Conservation (phyloP, 768 basidiomycete species). For the Grammothele lineata region DNA sequence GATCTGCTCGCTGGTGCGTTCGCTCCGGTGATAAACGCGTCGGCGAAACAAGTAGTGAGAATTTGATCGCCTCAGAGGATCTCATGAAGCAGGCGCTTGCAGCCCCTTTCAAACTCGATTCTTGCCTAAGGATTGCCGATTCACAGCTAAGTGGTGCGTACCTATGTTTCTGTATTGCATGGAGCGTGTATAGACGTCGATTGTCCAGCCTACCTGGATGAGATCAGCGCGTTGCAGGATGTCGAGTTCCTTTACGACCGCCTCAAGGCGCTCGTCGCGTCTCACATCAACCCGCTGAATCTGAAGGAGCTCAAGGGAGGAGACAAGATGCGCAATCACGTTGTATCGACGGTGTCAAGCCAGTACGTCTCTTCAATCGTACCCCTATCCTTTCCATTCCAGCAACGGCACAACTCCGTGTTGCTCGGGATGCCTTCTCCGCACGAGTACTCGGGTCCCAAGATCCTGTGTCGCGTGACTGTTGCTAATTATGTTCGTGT, state of each 20-base stretch:
- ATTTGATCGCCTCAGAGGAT: conserved; percentile 50
- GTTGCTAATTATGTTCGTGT: too few relatives aligned
- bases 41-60: background rate
- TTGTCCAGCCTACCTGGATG: conserved; percentile 57
- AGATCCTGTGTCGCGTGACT: too few relatives aligned
- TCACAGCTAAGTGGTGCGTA: conserved; percentile 66
- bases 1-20: conserved; percentile 68
- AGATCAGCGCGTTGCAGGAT: conserved; percentile 65
- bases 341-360: conserved; percentile 16
- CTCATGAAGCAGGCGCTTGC: conserved; percentile 58
- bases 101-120: conserved; percentile 60
- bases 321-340: conserved; percentile 5
- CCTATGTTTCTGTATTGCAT: background rate
- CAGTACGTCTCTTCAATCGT: conserved; percentile 10
- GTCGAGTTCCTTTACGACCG: conserved; percentile 54
- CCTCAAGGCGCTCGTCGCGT: conserved; percentile 52
- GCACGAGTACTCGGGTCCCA: too few relatives aligned
- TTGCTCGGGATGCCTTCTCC: too few relatives aligned
- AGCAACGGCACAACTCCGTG: background rate
- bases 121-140: conserved; percentile 63
- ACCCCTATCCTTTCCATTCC: background rate
- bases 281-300: conserved; percentile 37
- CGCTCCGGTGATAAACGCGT: background rate
- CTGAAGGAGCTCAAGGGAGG: conserved; percentile 3
- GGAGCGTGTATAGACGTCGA: conserved; percentile 5